phyloP scores from a whole-genome alignment of 352 stramenopile species.

The Pythium brachiatum region DNA sequence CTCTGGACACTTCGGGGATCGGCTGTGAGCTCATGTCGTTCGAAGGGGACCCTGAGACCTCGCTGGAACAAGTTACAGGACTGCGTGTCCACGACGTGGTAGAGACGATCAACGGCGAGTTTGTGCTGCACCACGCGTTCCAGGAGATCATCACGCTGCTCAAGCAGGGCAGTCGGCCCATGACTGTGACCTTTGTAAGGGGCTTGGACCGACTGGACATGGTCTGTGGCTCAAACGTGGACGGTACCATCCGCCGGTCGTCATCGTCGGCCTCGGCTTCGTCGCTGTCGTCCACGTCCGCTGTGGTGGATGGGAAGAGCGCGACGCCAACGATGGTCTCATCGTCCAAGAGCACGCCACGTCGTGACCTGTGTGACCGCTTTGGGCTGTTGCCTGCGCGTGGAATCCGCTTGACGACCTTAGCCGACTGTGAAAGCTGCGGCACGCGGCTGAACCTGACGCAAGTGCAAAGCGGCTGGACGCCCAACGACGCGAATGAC shows the following conservation, averaged over 20 bases:
- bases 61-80: neutral
- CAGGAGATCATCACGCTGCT: constrained; percentile 30
- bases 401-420: constrained; percentile 38
- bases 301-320: constrained; percentile 11
- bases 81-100: constrained; percentile 34
- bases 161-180: constrained; percentile 40
- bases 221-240: neutral
- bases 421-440: constrained; percentile 40
- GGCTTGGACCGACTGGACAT: constrained; percentile 30
- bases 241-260: constrained; percentile 4
- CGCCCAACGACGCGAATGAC: constrained; percentile 32
- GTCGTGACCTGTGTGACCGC: constrained; percentile 43
- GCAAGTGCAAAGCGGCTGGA: constrained; percentile 38
- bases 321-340: neutral
- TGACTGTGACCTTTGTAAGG: constrained; percentile 47
- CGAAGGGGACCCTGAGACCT: constrained; percentile 10
- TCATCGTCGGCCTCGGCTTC: constrained; percentile 6
- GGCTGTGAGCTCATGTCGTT: constrained; percentile 34
- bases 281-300: constrained; percentile 14
- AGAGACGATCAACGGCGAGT: constrained; percentile 47
- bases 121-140: constrained; percentile 36
- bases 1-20: neutral
- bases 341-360: constrained; percentile 20
- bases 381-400: constrained; percentile 37
- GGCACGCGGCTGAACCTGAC: constrained; percentile 29